Evolutionary conservation across 345 rosid genomes (phyloP), one percentile per base, ranked within the genome.

Genomic region (Populus simonii): DNA sequence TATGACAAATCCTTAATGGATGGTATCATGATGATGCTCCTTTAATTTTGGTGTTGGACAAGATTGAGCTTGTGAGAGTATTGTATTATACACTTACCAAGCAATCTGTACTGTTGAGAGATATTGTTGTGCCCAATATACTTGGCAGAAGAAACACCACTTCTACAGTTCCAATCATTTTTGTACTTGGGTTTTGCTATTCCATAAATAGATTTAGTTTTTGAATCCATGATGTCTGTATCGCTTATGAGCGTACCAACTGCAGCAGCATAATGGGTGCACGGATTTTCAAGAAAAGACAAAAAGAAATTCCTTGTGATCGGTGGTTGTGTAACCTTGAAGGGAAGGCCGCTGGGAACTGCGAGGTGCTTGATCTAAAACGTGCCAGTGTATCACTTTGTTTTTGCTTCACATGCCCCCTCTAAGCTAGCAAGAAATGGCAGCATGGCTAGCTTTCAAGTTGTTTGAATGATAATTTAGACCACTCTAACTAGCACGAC

Each of bases 71-170:
- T 55, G 16, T 20, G n/a, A 31, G 5, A 47, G 57, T 23, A 62
- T 63, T 74, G 59, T 69, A 70, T 74, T 45, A n/a, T 69, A 10
- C 5, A 23, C 63, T 43, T 23, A n/a, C 70, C 63, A 41, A 41
- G 78, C 45, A 27, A 43, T 62, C n/a, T 79, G 74, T 55, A 31
- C 36, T 43, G 55, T 55, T 43, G 45, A 41, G 33, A 29, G 51
- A 45, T 36, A 29, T 38, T 69, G 39, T 47, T 70, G 55, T 61
- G 68, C 31, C 74, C 36, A 39, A 15, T 73, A 74, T 45, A 29
- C 33, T 8, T 10, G 65, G n/a, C 55, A 12, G 53, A 71, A 45
- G 23, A 59, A 59, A 8, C 12, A 23, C 10, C 29, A 9, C 29
- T n/a, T 59, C 63, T 33, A 22, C 53, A 45, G 39, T 1, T 23